Evolutionary conservation across 192 early-diverging fungal genomes (phyloP), one percentile per base, ranked within the genome.

Genomic region (Umbelopsis sp.): DNA sequence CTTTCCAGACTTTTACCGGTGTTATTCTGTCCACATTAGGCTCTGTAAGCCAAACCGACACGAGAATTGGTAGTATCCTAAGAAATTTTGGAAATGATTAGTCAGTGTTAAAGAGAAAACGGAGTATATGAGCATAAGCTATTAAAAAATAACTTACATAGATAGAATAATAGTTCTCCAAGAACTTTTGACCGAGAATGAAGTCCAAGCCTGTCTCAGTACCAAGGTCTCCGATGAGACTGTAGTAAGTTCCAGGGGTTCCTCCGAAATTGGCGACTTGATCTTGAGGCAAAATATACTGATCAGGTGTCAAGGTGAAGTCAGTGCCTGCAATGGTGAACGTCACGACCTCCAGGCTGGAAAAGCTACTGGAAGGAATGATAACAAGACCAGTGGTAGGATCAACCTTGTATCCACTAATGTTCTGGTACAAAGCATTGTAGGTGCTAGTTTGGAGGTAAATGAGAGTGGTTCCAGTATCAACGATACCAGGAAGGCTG

Each of bases 101-200:
- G n/a, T 53, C 31, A 62, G 14, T 32, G 20, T 34, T 8, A 8
- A 20, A 17, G 14, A 62, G 26, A 12, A 24, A 1, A n/a, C 25
- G 10, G 20, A 9, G 12, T 10, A 22, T 0, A 12, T 9, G 3
- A 53, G 12, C 7, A 62, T 22, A 12, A 24, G 7, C 22, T 53
- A 29, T 22, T 1, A 53, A 14, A 53, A n/a, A 22, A 26, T 12
- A 12, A 53, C 56, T 62, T 62, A 62, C 71, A 65, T 36, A 87
- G 45, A 87, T 53, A 16, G 86, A 81, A 72, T 86, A 87, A 56
- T 81, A 83, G 34, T 80, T 76, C 62, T 85, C 75, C 68, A 82
- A 68, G 72, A 88, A 87, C 52, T 81, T 80, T 65, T 88, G 85
- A 24, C 87, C 87, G 50, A 88, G 59, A 66, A 88, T 84, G 45